phyloP scores from a whole-genome alignment of 495 filamentous ascomycete genomes.

The Penicillium fimorum region DNA sequence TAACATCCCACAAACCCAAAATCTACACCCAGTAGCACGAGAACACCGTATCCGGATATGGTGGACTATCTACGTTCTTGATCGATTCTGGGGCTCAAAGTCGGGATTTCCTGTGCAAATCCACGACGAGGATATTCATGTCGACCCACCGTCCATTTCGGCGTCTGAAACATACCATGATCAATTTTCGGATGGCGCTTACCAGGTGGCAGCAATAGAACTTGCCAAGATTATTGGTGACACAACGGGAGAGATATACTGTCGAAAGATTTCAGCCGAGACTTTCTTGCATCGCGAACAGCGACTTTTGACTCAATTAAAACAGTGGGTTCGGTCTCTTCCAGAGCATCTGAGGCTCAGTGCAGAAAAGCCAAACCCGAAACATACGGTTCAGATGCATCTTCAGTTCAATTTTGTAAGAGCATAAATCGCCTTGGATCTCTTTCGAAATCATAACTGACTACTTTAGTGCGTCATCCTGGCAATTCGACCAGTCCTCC shows the following conservation, averaged over 20 bases:
- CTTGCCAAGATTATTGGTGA: conserved; percentile 37
- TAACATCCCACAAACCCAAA: conserved; percentile 37
- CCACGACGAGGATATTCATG: conserved; percentile 39
- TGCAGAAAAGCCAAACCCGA: conserved; percentile 27
- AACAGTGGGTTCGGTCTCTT: conserved; percentile 38
- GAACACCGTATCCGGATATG: conserved; percentile 42
- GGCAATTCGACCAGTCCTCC: conserved; percentile 37
- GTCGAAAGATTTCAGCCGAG: conserved; percentile 34
- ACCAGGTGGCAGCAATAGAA: conserved; percentile 31
- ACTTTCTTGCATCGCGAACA: conserved; percentile 38
- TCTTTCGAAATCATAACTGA: neutral
- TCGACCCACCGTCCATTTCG: conserved; percentile 33
- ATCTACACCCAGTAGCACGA: conserved; percentile 32
- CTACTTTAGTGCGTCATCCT: conserved; percentile 36
- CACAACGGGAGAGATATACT: conserved; percentile 36
- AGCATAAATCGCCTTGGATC: neutral
- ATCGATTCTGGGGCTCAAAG: conserved; percentile 42
- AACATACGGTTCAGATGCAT: conserved; percentile 33
- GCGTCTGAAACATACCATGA: conserved; percentile 28
- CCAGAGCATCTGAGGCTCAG: conserved; percentile 35
- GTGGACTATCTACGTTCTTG: conserved; percentile 45
- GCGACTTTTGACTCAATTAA: conserved; percentile 37
- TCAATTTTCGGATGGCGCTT: conserved; percentile 34
- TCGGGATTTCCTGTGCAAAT: conserved; percentile 39
- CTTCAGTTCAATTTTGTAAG: conserved; percentile 38